These are phyloP conservation scores for Chloranthus sessilifolius DNA, from an alignment of 164 flowering plant species.

Conservation along the genomic window DNA sequence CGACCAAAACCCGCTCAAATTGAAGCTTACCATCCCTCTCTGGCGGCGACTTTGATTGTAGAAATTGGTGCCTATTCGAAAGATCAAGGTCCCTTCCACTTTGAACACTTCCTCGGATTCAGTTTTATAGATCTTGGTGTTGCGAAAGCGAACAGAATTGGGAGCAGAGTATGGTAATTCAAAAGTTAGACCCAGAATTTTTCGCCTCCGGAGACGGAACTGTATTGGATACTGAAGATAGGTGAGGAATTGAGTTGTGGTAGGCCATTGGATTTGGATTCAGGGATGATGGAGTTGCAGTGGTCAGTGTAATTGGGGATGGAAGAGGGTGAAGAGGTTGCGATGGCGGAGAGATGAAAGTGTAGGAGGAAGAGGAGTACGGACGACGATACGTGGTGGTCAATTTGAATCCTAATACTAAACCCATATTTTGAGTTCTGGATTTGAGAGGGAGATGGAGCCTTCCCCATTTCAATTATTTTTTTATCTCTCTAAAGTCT, in stretches of 20 bases:
- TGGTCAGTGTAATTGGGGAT: conserved; percentile 13
- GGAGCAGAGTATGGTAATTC: conserved; percentile 5
- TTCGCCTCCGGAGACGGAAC: conserved; percentile 18
- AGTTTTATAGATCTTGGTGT: conserved; percentile 7
- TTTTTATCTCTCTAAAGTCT: no score
- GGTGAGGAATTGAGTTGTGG: no score
- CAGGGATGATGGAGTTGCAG: conserved; percentile 20
- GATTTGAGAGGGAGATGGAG: no score
- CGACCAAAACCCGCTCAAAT: conserved; percentile 51
- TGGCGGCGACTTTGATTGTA: background rate
- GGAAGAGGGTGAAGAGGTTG: background rate
- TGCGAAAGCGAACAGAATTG: conserved; percentile 5
- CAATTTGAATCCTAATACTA: no score
- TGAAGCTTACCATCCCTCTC: conserved; percentile 15
- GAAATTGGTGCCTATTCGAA: background rate
- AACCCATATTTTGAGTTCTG: no score
- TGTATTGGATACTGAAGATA: conserved; percentile 4
- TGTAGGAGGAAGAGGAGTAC: no score
- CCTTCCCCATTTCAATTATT: no score
- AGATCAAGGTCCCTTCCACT: conserved; percentile 13
- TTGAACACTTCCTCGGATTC: conserved; percentile 14
- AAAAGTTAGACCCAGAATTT: conserved; percentile 2
- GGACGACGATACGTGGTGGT: no score
- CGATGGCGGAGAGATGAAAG: background rate
- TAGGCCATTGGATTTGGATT: background rate